A percentile compares a stretch with the other conserved stretches of the same genome.
Conservation (phyloP, 2,329 filamentous ascomycete species). For the Pseudofabraea citricarpa region DNA sequence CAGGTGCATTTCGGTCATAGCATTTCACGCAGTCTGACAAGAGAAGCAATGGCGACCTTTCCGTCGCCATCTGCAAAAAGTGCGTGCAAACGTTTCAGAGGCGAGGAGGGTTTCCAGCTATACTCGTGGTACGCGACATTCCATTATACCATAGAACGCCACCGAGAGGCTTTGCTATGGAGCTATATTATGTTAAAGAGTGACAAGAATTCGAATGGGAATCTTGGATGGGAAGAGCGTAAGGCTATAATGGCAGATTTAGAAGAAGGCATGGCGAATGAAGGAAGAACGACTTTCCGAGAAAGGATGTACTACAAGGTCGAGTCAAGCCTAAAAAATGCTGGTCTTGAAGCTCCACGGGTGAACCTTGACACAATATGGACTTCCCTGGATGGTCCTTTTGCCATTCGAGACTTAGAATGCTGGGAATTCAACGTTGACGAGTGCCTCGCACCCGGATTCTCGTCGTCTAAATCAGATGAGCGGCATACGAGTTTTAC, state of each 20-base stretch:
- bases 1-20: conserved; percentile 39
- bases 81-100: conserved; percentile 36
- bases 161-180: conserved; percentile 38
- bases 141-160: conserved; percentile 39
- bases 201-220: conserved; percentile 33
- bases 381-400: conserved; percentile 38
- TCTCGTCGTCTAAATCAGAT: conserved; percentile 32
- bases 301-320: conserved; percentile 35
- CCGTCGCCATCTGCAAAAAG: conserved; percentile 34
- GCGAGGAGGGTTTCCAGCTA: conserved; percentile 36
- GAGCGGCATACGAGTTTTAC: conserved; percentile 28
- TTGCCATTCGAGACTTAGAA: conserved; percentile 33
- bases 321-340: conserved; percentile 28
- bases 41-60: conserved; percentile 36
- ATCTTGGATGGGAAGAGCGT: conserved; percentile 35
- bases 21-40: conserved; percentile 32
- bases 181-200: conserved; percentile 36
- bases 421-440: conserved; percentile 35
- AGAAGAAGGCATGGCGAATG: conserved; percentile 30
- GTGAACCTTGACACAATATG: conserved; percentile 35
- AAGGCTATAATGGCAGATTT: conserved; percentile 31
- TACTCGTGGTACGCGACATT: conserved; percentile 38
- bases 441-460: conserved; percentile 36
- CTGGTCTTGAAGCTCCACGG: conserved; percentile 33
- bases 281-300: conserved; percentile 26